These are phyloP conservation scores for Peniophora sp. DNA, from an alignment of 1,284 basidiomycete genomes.

Conservation along the genomic window DNA sequence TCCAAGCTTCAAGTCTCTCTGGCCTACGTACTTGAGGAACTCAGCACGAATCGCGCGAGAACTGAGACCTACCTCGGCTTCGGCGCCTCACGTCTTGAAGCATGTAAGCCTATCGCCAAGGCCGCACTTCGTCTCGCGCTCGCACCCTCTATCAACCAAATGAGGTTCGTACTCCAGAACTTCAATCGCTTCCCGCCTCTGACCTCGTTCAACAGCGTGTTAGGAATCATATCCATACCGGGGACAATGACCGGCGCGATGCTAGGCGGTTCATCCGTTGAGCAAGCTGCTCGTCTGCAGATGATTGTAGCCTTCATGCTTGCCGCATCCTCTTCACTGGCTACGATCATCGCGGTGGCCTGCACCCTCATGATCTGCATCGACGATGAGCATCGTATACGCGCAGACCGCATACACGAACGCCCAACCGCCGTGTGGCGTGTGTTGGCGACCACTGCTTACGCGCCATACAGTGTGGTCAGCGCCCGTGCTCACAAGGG, in stretches of 20 bases:
- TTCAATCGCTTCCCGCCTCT: conserved; percentile 2
- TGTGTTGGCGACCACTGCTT: conserved; percentile 3
- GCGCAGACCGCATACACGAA: conserved; percentile 60
- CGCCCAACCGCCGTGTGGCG: conserved; percentile 42
- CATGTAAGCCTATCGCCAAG: conserved; percentile 66
- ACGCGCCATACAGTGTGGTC: no score
- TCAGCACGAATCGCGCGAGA: conserved; percentile 75
- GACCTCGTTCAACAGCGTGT: conserved; percentile 41
- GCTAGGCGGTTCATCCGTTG: conserved; percentile 74
- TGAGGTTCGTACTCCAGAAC: conserved; percentile 47
- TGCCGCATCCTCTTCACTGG: conserved; percentile 64
- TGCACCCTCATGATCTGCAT: conserved; percentile 54
- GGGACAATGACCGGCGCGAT: conserved; percentile 89
- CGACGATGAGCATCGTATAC: conserved; percentile 61
- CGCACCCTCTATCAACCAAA: conserved; percentile 75
- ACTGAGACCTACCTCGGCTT: conserved; percentile 80
- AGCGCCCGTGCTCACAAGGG: no score
- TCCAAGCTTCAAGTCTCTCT: conserved; percentile 65
- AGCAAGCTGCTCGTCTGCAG: conserved; percentile 78
- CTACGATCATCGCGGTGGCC: conserved; percentile 56
- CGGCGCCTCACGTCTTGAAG: conserved; percentile 74
- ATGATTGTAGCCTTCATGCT: conserved; percentile 94
- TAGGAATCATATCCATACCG: conserved; percentile 72
- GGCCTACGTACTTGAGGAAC: conserved; percentile 56
- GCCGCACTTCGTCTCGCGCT: conserved; percentile 75